phyloP scores from a whole-genome alignment of 179 eudicot species.

The Silene vulgaris region DNA sequence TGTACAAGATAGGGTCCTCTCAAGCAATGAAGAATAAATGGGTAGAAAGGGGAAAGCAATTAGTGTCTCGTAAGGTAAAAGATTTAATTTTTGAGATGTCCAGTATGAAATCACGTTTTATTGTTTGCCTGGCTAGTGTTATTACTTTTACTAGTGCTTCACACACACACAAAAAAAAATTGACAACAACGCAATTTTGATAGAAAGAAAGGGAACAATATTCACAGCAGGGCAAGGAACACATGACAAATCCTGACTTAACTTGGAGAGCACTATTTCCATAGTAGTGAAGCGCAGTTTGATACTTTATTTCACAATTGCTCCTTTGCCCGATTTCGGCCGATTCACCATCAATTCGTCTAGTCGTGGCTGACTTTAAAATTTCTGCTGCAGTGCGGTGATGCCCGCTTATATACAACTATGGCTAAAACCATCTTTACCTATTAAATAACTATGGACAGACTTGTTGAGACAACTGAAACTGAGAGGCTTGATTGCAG shows the following conservation, averaged over 20 bases:
- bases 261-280: background rate
- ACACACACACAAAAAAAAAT: too few relatives aligned
- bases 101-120: background rate
- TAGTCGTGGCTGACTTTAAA: background rate
- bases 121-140: background rate
- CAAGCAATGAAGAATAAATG: slow-evolving; percentile 84
- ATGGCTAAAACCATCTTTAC: background rate
- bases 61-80: slow-evolving; percentile 58
- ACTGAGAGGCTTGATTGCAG: background rate
- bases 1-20: slow-evolving; percentile 53
- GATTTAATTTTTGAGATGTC: slow-evolving; percentile 2
- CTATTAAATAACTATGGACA: too few relatives aligned
- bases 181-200: too few relatives aligned
- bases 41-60: slow-evolving; percentile 63
- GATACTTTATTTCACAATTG: background rate
- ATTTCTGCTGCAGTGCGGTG: background rate
- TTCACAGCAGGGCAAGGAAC: too few relatives aligned
- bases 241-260: background rate
- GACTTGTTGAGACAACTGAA: background rate
- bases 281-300: background rate
- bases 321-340: background rate
- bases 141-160: background rate
- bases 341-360: background rate
- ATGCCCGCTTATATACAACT: background rate
- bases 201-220: too few relatives aligned